Percentiles rank a stretch among this genome's conserved stretches.
Conservation (phyloP, 2,329 filamentous ascomycete species). For the Stachybotrys elegans region DNA sequence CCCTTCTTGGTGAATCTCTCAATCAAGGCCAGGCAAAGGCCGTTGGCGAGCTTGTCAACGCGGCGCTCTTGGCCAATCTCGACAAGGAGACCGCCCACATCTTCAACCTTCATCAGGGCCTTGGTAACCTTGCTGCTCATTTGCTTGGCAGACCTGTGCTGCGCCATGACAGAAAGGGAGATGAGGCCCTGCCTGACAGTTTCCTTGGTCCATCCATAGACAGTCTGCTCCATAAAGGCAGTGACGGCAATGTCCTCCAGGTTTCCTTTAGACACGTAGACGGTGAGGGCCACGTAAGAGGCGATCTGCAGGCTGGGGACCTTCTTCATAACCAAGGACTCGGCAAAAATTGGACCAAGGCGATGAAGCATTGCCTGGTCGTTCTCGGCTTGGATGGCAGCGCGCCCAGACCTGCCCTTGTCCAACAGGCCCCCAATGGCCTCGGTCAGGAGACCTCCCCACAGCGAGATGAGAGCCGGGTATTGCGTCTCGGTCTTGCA, state of each 20-base stretch:
- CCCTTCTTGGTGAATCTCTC: constrained; percentile 57
- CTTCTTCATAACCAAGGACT: constrained; percentile 70
- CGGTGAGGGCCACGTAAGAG: constrained; percentile 84
- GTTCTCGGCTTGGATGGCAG: constrained; percentile 71
- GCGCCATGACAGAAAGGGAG: constrained; percentile 75
- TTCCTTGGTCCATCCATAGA: constrained; percentile 68
- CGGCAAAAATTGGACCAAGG: constrained; percentile 66
- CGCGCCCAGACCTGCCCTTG: constrained; percentile 67
- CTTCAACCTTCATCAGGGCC: constrained; percentile 58
- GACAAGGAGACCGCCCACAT: constrained; percentile 54
- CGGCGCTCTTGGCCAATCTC: constrained; percentile 60
- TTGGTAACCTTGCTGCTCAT: constrained; percentile 68
- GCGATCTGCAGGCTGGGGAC: constrained; percentile 76
- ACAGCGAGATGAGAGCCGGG: constrained; percentile 77
- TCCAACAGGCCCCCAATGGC: constrained; percentile 80
- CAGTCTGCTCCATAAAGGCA: constrained; percentile 84
- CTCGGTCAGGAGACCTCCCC: constrained; percentile 84
- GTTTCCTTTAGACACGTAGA: constrained; percentile 77
- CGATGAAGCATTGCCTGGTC: constrained; percentile 71
- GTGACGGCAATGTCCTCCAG: constrained; percentile 77
- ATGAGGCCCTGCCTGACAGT: constrained; percentile 70
- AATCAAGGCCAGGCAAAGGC: constrained; percentile 62
- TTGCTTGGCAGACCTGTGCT: constrained; percentile 66
- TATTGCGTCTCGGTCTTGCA: constrained; percentile 70
- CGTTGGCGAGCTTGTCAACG: constrained; percentile 67